Percentiles rank a stretch among this genome's conserved stretches.
Conservation (phyloP, 805 yeast species). For the Hermanozyma aechmeae region DNA sequence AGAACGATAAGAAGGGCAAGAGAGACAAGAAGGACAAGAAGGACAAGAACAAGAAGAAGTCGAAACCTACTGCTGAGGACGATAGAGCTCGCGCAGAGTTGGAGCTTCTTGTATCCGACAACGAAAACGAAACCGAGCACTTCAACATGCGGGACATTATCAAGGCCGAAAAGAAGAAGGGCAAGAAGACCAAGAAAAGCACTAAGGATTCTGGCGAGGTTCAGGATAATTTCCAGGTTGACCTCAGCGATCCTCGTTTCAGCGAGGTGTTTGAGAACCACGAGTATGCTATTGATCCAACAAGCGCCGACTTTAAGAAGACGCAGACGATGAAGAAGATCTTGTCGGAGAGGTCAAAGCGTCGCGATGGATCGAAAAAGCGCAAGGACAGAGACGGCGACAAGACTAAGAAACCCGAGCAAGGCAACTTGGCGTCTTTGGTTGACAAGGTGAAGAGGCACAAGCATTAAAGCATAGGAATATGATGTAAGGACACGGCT, state of each 20-base stretch:
- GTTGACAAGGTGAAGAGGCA: too few relatives aligned
- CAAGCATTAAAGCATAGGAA: too few relatives aligned
- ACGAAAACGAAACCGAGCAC: conserved; percentile 42
- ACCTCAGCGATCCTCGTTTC: conserved; percentile 79
- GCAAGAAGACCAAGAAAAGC: conserved; percentile 34
- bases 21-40: conserved; percentile 15
- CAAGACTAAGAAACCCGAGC: too few relatives aligned
- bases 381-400: too few relatives aligned
- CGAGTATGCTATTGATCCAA: conserved; percentile 91
- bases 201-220: conserved; percentile 41
- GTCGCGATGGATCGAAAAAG: too few relatives aligned
- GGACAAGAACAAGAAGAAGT: conserved; percentile 4
- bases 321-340: conserved; percentile 82
- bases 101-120: conserved; percentile 62
- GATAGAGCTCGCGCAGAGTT: conserved; percentile 48
- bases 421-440: too few relatives aligned
- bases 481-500: too few relatives aligned
- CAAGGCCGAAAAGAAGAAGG: conserved; percentile 58
- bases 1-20: conserved; percentile 7
- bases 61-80: conserved; percentile 3
- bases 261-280: conserved; percentile 74
- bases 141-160: conserved; percentile 72
- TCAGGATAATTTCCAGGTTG: conserved; percentile 51
- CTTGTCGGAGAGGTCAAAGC: conserved; percentile 60
- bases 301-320: conserved; percentile 80